phyloP scores from a whole-genome alignment of 2,329 filamentous ascomycete genomes.

The Hawksworthiomyces lignivorus region DNA sequence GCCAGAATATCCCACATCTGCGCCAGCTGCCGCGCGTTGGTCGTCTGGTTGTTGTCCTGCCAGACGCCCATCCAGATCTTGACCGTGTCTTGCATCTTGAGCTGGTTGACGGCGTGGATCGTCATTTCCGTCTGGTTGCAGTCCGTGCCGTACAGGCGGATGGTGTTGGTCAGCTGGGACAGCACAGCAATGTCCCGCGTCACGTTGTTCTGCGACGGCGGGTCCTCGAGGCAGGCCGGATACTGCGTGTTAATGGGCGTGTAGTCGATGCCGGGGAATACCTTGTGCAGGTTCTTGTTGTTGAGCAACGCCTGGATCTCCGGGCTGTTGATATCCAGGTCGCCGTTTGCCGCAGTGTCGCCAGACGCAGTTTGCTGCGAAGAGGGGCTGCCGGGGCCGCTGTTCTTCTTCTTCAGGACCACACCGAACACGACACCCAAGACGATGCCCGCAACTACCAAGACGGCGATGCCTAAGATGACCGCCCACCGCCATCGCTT shows the following conservation, averaged over 20 bases:
- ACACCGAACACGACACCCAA: conserved; percentile 69
- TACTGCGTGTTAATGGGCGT: conserved; percentile 89
- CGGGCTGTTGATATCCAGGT: conserved; percentile 63
- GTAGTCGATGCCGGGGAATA: conserved; percentile 94
- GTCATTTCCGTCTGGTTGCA: conserved; percentile 97
- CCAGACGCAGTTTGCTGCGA: conserved; percentile 44
- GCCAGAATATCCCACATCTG: conserved; percentile 84
- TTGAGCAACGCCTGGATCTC: conserved; percentile 73
- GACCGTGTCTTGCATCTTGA: conserved; percentile 63
- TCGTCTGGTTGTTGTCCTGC: conserved; percentile 77
- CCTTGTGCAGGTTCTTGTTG: conserved; percentile 77
- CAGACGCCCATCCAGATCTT: conserved; percentile 95
- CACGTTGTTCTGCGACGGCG: conserved; percentile 87
- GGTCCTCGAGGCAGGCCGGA: conserved; percentile 67
- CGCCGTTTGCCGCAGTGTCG: conserved; percentile 58
- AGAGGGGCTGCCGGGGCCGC: conserved; percentile 21
- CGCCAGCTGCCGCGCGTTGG: conserved; percentile 70
- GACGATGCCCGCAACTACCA: conserved; percentile 64
- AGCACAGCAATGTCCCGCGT: conserved; percentile 87
- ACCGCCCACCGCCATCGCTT: conserved; percentile 67
- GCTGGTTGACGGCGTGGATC: conserved; percentile 67
- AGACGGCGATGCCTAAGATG: conserved; percentile 51
- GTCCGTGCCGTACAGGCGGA: conserved; percentile 89
- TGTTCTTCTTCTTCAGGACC: conserved; percentile 49
- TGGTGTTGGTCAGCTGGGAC: conserved; percentile 78